A percentile compares a stretch with the other conserved stretches of the same genome.
These are phyloP conservation scores for Cladosporium oxysporum DNA, from an alignment of 2,329 filamentous ascomycete species.

Conservation along the genomic window DNA sequence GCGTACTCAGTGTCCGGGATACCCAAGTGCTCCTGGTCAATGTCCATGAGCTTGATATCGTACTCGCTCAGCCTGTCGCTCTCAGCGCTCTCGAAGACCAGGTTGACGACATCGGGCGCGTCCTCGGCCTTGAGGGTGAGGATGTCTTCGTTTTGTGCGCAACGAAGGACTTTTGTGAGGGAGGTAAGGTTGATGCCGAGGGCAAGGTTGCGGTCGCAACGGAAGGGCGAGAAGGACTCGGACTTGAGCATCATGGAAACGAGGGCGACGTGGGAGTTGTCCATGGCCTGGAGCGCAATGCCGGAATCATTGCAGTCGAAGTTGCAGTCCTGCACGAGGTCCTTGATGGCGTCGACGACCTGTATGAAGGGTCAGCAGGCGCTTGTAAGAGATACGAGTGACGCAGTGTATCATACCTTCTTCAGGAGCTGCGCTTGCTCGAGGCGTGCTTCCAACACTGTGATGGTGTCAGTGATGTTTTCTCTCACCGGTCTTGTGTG, in stretches of 20 bases:
- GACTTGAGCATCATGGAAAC: constrained; percentile 99
- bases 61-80: constrained; percentile 96
- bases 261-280: constrained; percentile 98
- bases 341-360: constrained; percentile 99
- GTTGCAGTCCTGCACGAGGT: constrained; percentile 99
- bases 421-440: constrained; percentile 93
- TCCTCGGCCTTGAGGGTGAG: constrained; percentile 97
- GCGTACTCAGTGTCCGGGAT: constrained; percentile 99
- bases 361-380: constrained; percentile 43
- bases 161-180: constrained; percentile 94
- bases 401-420: constrained; percentile 64
- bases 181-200: constrained; percentile 96
- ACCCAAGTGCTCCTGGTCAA: constrained; percentile 98
- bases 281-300: constrained; percentile 98
- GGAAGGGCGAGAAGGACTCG: constrained; percentile 90
- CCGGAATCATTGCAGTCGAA: constrained; percentile 99
- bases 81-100: constrained; percentile 88
- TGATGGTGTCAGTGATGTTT: constrained; percentile 24
- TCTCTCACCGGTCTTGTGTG: background rate
- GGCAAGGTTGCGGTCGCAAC: constrained; percentile 95
- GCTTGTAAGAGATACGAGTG: too few relatives aligned
- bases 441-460: constrained; percentile 95
- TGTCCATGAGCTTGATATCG: constrained; percentile 99
- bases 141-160: constrained; percentile 90
- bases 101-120: constrained; percentile 90